Evolutionary conservation across 164 flowering plant species (phyloP), one percentile per base, ranked within the genome.

Genomic region (Vitis rotundifolia): DNA sequence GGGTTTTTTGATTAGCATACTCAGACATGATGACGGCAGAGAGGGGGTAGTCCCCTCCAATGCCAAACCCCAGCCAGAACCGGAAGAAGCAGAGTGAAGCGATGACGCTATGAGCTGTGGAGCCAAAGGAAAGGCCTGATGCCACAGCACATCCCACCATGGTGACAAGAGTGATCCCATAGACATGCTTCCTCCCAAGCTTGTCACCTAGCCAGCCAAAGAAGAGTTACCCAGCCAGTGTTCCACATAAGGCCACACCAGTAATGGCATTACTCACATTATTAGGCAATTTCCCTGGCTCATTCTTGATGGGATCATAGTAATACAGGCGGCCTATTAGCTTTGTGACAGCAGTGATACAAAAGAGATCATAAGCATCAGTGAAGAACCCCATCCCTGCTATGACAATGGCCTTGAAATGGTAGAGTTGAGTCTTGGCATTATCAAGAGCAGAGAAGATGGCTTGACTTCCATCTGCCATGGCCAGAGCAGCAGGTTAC

Each of bases 341-440:
- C 66, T 73, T 77, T 5, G 68, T 61, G 63, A 77, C 74, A 2
- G 74, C 66, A 5, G 77, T 66, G 66, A 73, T 77, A 69, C 80
- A 77, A 65, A 77, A 77, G 66, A 77, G 74, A 59, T 77, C 80
- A 47, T 77, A 73, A 2, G 80, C 77, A 58, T 77, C 77, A 0
- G 76, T 77, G 71, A 77, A 77, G 65, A 77, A 70, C 0, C 71
- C 80, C 80, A 77, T 77, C 26, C 80, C 80, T 2, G 77, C 80
- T 5, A 73, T 73, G 26, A 77, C 69, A 2, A 77, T 77, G 0
- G 80, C 77, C 66, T 77, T 73, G 72, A 77, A 77, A 53, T 77
- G 77, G 69, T 73, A 77, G 11, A 63, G 53, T 50, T 73, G 80
- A 18, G 74, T 74, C 65, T 71, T 77, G 14, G 77, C 80, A 58